Conservation (phyloP, 75 land plant genomes). For the Cupressus sempervirens region DNA sequence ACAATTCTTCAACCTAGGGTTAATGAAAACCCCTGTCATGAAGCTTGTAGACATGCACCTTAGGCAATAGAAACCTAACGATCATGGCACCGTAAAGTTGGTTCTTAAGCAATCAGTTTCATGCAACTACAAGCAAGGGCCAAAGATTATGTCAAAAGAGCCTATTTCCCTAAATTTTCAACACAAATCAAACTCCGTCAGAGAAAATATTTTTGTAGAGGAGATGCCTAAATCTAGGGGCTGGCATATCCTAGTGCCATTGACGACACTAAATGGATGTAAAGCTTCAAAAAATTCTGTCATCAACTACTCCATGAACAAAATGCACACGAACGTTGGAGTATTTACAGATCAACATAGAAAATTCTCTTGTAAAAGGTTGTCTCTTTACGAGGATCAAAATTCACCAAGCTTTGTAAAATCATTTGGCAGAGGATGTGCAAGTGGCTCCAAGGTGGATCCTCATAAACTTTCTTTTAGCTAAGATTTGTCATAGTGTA, state of each 20-base stretch:
- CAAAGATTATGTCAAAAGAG: not conserved
- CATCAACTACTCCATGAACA: not conserved
- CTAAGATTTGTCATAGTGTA: not conserved
- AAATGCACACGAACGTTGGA: not conserved
- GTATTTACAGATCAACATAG: not conserved
- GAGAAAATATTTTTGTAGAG: not conserved
- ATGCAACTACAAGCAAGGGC: not conserved
- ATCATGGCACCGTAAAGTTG: not conserved
- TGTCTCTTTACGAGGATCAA: not conserved
- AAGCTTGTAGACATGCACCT: conserved; percentile 11
- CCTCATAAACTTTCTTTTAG: not conserved
- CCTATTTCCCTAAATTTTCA: not conserved
- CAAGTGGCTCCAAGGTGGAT: not conserved
- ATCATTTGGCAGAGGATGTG: not conserved
- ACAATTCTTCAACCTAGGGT: conserved; percentile 4
- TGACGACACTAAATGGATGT: not conserved
- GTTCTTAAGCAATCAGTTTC: conserved; percentile 7
- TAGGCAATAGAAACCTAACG: not conserved
- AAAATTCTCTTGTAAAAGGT: not conserved
- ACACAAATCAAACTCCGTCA: conserved; percentile 1
- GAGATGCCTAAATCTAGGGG: not conserved
- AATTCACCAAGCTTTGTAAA: not conserved
- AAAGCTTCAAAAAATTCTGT: conserved; percentile 3
- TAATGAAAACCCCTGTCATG: conserved; percentile 11
- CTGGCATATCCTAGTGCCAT: not conserved